Evolutionary conservation across 257 asterid genomes (phyloP).

Genomic region (Misopates orontium): DNA sequence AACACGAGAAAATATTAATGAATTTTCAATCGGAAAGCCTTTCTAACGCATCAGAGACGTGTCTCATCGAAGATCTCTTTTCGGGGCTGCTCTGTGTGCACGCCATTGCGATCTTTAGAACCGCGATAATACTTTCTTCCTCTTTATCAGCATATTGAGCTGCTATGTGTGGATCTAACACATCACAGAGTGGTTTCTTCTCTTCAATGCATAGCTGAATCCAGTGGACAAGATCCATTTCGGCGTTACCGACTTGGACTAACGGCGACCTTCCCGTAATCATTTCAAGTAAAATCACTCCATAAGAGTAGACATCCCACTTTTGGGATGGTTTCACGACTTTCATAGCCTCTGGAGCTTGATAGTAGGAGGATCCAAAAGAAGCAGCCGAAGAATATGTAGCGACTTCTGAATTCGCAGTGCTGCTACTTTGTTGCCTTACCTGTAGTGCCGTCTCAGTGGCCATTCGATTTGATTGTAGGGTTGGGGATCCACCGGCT

Average conservation of each 20-base stretch:
- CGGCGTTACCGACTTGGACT: conserved; percentile 57
- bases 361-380: conserved; percentile 56
- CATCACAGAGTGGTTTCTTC: conserved; percentile 76
- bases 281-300: conserved; percentile 80
- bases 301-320: conserved; percentile 88
- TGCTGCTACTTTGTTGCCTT: conserved; percentile 40
- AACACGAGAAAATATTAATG: background rate
- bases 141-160: conserved; percentile 66
- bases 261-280: conserved; percentile 67
- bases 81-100: conserved; percentile 76
- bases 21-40: conserved; percentile 39
- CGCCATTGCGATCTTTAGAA: conserved; percentile 81
- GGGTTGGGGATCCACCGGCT: conserved; percentile 68
- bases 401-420: conserved; percentile 47
- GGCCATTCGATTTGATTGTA: conserved; percentile 56
- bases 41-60: conserved; percentile 64
- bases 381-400: conserved; percentile 52
- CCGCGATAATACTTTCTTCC: conserved; percentile 80
- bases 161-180: conserved; percentile 62
- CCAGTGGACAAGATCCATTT: conserved; percentile 78
- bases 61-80: conserved; percentile 78
- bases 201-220: conserved; percentile 87
- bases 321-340: conserved; percentile 87
- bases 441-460: conserved; percentile 48
- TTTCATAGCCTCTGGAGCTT: conserved; percentile 82